Evolutionary conservation across 2,329 filamentous ascomycete species (phyloP), one percentile per base, ranked within the genome.

Genomic region (Colletotrichum cuscutae): DNA sequence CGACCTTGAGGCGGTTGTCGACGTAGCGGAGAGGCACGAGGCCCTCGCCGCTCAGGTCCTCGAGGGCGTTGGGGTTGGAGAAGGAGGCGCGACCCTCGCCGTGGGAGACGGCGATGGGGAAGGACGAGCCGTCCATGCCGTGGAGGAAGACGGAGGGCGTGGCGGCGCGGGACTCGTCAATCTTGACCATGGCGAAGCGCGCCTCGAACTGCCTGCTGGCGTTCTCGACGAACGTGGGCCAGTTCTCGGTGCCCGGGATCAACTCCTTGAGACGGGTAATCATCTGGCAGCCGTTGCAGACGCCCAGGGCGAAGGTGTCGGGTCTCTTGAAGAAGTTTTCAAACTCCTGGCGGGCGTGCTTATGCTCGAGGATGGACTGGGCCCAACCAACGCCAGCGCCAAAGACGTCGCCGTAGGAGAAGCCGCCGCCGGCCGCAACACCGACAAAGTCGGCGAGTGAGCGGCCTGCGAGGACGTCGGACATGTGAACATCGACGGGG

Each of bases 241-340:
- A 98, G 78, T 89, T 84, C 76, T 89, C 86, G 0, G 95, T 91
- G n/a, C 95, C 95, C 1, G 95, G 95, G 75, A 98, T 97, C 65
- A 98, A 86, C 72, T 93, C 91, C 79, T 94, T 94, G 83, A 84
- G 81, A 63, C 95, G 91, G 6, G 93, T 93, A 53, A 98, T 86
- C 90, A 98, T 97, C 83, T 99, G 97, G 81, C 97, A 98, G 63
- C 97, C 97, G 81, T 99, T 99, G 89, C 97, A 98, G 42, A 98
- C 95, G 77, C 97, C 97, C 1, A 99, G 89, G 0, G 95, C 88
- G 82, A 99, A 98, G 0, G 97, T 98, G 80, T 98, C 95, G 5
- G 92, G 89, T 35, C 97, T 91, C 76, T 91, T 89, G 85, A 98
- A 98, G 89, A 98, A 98, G 61, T 86, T 83, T 78, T 93, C 86